phyloP scores from a whole-genome alignment of 495 filamentous ascomycete genomes.

The Penicillium angulare region DNA sequence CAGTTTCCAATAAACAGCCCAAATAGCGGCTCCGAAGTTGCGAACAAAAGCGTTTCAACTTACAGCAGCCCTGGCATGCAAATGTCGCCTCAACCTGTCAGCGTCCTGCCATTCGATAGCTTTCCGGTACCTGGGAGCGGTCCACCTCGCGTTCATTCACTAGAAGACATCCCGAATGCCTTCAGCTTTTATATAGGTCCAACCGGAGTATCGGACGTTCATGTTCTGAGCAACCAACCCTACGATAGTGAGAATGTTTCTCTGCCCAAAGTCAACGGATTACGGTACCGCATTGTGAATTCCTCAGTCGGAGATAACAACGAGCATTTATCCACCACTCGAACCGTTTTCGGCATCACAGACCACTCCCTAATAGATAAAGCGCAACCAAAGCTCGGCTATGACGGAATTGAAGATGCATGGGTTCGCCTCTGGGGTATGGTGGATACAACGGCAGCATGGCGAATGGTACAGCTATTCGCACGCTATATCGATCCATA shows the following conservation, averaged over 20 bases:
- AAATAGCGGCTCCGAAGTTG: no score
- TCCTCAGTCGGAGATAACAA: neutral
- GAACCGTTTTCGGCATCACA: conserved; percentile 6
- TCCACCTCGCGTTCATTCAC: neutral
- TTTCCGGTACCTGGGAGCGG: no score
- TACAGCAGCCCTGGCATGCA: no score
- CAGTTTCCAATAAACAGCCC: no score
- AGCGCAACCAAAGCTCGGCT: conserved; percentile 1
- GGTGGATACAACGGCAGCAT: conserved; percentile 1
- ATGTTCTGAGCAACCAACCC: neutral
- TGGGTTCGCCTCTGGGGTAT: conserved; percentile 5
- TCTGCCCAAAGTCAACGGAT: conserved; percentile 1
- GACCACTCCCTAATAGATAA: neutral
- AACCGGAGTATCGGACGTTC: conserved; percentile 2
- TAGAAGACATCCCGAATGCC: neutral
- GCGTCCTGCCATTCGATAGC: no score
- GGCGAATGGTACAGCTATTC: conserved; percentile 1
- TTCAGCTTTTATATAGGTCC: conserved; percentile 8
- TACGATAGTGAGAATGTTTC: conserved; percentile 2
- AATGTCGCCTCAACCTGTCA: neutral
- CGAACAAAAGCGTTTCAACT: no score
- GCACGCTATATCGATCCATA: conserved; percentile 3
- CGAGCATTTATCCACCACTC: neutral
- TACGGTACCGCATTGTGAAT: conserved; percentile 1
- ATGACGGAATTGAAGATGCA: neutral